phyloP scores from a whole-genome alignment of 1,284 basidiomycete species.

The Ustilago esculenta region DNA sequence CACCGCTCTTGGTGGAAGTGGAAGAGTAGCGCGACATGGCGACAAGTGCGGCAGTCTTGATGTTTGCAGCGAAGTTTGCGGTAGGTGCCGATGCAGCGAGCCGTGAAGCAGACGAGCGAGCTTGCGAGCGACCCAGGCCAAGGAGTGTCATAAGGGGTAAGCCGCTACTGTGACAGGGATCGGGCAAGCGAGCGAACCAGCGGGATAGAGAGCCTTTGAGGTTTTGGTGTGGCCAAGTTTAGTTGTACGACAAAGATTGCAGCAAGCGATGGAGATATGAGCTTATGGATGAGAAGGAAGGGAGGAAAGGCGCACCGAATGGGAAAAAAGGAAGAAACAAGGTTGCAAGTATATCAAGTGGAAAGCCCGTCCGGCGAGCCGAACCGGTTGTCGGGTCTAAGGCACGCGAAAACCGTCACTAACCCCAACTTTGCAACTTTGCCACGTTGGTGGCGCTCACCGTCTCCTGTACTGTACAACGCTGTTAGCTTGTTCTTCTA shows the following conservation, averaged over 20 bases:
- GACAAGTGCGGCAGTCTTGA: slow-evolving; percentile 8
- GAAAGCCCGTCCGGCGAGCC: slow-evolving; percentile 2
- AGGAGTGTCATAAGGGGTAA: slow-evolving; percentile 42
- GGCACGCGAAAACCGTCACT: background rate
- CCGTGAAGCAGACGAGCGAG: slow-evolving; percentile 38
- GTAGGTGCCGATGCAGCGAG: slow-evolving; percentile 14
- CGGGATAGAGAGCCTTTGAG: too few species aligned
- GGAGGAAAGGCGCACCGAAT: background rate
- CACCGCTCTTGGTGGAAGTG: slow-evolving; percentile 34
- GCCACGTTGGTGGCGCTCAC: too few species aligned
- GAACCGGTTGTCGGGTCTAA: slow-evolving; percentile 1
- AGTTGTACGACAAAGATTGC: too few species aligned
- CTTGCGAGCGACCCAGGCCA: slow-evolving; percentile 39
- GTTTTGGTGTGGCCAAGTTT: too few species aligned
- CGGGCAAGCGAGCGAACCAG: background rate
- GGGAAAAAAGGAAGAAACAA: background rate
- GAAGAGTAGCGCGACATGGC: slow-evolving; percentile 45
- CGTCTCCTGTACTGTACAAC: too few species aligned
- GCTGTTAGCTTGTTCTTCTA: too few species aligned
- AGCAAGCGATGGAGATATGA: too few species aligned
- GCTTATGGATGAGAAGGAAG: background rate
- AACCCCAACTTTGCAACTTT: too few species aligned
- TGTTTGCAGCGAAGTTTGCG: slow-evolving; percentile 1
- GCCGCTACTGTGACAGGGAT: slow-evolving; percentile 8
- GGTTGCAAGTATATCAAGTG: background rate